Evolutionary conservation across 2,329 filamentous ascomycete species (phyloP).

Genomic region (Fusarium neocosmosporiellum): DNA sequence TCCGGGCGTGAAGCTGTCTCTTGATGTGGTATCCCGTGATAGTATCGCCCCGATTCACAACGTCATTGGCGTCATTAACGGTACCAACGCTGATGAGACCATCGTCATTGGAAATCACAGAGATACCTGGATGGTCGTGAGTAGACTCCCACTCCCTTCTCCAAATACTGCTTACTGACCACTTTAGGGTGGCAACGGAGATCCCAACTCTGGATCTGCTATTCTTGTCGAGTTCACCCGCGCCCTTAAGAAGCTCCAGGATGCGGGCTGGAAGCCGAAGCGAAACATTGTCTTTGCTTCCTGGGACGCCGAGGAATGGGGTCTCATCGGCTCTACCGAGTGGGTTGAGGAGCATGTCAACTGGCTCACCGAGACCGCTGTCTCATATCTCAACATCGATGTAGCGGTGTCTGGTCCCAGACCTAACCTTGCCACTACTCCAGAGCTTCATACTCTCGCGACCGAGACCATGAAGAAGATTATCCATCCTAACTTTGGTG

Average conservation of each 20-base stretch:
- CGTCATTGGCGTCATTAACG: slow-evolving; percentile 84
- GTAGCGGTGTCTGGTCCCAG: slow-evolving; percentile 70
- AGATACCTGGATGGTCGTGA: slow-evolving; percentile 58
- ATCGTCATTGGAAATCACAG: slow-evolving; percentile 81
- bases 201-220: slow-evolving; percentile 84
- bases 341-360: slow-evolving; percentile 87
- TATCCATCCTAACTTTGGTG: slow-evolving; percentile 69
- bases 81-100: slow-evolving; percentile 79
- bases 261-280: slow-evolving; percentile 82
- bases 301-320: slow-evolving; percentile 83
- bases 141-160: background rate
- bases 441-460: slow-evolving; percentile 74
- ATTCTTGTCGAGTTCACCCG: slow-evolving; percentile 80
- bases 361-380: slow-evolving; percentile 76
- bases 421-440: slow-evolving; percentile 70
- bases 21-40: slow-evolving; percentile 77
- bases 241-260: slow-evolving; percentile 75
- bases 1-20: slow-evolving; percentile 70
- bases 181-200: slow-evolving; percentile 76
- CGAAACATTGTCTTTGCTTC: slow-evolving; percentile 77
- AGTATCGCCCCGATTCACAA: slow-evolving; percentile 79
- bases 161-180: no score
- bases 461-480: slow-evolving; percentile 71
- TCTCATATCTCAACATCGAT: slow-evolving; percentile 86
- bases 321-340: slow-evolving; percentile 82